These are phyloP conservation scores for Botrytis elliptica DNA, from an alignment of 2,329 filamentous ascomycete genomes.

Conservation along the genomic window DNA sequence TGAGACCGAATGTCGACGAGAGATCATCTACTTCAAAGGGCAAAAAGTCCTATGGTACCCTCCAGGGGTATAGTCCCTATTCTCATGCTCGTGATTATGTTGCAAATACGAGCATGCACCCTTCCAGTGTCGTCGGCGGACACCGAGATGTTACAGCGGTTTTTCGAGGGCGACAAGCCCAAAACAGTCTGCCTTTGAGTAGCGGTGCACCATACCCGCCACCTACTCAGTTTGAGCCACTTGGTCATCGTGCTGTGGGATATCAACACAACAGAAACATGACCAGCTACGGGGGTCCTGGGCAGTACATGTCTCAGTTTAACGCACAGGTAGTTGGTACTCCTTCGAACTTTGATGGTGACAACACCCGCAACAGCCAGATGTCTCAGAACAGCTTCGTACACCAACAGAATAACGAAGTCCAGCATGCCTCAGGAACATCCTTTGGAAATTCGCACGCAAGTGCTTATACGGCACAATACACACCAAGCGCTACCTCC, in stretches of 20 bases:
- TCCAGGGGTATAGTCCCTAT: rapidly evolving
- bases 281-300: not conserved
- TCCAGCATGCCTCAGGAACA: rapidly evolving
- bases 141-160: not conserved
- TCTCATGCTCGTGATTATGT: not conserved
- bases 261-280: not conserved
- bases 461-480: not conserved
- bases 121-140: rapidly evolving
- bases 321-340: not conserved
- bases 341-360: rapidly evolving
- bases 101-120: rapidly evolving
- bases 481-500: too few species aligned
- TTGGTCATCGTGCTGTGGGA: rapidly evolving
- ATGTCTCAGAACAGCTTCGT: not conserved
- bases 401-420: rapidly evolving
- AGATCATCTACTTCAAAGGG: rapidly evolving
- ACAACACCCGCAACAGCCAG: not conserved
- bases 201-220: not conserved
- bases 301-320: not conserved
- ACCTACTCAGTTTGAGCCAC: rapidly evolving
- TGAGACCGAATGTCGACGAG: rapidly evolving
- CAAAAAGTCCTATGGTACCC: rapidly evolving
- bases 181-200: not conserved
- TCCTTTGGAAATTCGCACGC: rapidly evolving
- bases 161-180: not conserved